Evolutionary conservation across 495 filamentous ascomycete species (phyloP).

Genomic region (Neurospora hispaniola): DNA sequence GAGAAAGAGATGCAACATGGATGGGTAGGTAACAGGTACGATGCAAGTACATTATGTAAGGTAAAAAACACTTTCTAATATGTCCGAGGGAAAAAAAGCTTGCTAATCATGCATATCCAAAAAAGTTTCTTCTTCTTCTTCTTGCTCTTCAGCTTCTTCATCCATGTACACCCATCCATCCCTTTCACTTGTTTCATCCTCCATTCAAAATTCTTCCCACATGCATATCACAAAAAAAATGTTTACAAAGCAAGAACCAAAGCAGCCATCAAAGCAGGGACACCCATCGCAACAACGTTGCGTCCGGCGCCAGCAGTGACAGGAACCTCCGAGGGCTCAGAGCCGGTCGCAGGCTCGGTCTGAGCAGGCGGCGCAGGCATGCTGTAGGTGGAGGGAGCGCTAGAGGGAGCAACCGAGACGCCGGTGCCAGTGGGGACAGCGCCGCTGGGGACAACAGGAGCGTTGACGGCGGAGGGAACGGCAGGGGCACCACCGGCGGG

Average conservation of each 20-base stretch:
- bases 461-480: conserved; percentile 15
- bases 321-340: not conserved
- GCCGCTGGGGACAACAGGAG: not conserved
- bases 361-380: conserved; percentile 3
- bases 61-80: not conserved
- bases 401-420: not conserved
- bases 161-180: not conserved
- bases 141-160: not conserved
- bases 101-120: not conserved
- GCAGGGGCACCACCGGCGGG: not conserved
- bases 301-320: conserved; percentile 21
- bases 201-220: not conserved
- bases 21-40: not conserved
- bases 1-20: not conserved
- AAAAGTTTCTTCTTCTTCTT: not conserved
- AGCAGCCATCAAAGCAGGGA: conserved; percentile 15
- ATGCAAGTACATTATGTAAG: not conserved
- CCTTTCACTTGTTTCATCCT: not conserved
- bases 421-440: not conserved
- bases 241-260: conserved; percentile 14
- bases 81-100: not conserved
- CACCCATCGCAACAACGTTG: conserved; percentile 13
- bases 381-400: conserved; percentile 1
- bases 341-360: not conserved
- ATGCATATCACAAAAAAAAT: not conserved